Evolutionary conservation across 345 rosid genomes (phyloP).

Genomic region (Conringia planisiliqua): DNA sequence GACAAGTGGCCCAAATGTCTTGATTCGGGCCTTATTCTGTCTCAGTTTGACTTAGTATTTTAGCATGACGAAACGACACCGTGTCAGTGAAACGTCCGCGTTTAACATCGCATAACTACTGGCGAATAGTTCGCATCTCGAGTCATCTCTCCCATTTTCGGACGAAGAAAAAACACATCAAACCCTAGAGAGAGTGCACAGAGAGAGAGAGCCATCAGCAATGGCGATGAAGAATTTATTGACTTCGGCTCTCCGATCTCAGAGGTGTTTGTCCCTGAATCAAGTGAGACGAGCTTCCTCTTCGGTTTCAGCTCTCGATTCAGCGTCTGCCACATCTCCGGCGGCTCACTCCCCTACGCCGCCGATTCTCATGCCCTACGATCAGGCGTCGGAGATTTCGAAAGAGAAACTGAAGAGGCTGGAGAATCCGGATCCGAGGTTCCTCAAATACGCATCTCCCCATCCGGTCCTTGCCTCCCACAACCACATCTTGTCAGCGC

Average conservation of each 20-base stretch:
- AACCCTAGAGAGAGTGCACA: constrained; percentile 31
- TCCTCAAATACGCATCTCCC: constrained; percentile 90
- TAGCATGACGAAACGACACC: background rate
- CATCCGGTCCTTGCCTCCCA: constrained; percentile 59
- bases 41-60: background rate
- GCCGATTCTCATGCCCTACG: constrained; percentile 71
- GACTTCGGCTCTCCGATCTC: constrained; percentile 56
- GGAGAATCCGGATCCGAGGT: constrained; percentile 79
- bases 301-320: constrained; percentile 38
- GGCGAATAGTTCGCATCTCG: constrained; percentile 27
- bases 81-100: background rate
- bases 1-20: too few species aligned
- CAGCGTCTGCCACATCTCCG: constrained; percentile 26
- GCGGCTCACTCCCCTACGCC: constrained; percentile 51
- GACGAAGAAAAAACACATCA: background rate
- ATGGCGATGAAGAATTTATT: constrained; percentile 54
- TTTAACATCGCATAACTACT: constrained; percentile 1
- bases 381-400: constrained; percentile 62
- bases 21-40: background rate
- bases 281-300: constrained; percentile 44
- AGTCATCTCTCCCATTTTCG: constrained; percentile 27
- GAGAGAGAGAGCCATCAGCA: constrained; percentile 25
- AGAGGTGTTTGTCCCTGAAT: constrained; percentile 32
- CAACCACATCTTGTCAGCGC: constrained; percentile 77
- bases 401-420: constrained; percentile 60